Evolutionary conservation across 2,329 filamentous ascomycete genomes (phyloP).

Genomic region (Claviceps citrina): DNA sequence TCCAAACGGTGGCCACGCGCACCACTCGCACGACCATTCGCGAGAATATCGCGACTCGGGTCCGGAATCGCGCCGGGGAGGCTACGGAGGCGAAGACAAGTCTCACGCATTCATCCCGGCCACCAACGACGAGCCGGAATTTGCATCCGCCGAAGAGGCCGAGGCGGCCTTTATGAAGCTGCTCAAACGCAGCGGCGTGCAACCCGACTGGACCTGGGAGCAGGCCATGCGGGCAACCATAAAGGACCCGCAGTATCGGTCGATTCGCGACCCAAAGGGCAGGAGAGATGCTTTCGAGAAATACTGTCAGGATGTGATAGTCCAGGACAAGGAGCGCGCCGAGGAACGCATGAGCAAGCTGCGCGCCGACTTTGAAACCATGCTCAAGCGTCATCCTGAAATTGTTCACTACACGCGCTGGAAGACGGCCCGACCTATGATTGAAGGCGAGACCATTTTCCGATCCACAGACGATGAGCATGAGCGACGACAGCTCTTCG

Average conservation of each 20-base stretch:
- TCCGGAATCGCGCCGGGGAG: constrained; percentile 42
- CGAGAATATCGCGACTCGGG: constrained; percentile 25
- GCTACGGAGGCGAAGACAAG: constrained; percentile 39
- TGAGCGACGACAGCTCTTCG: constrained; percentile 79
- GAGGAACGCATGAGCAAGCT: constrained; percentile 87
- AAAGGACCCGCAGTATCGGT: constrained; percentile 82
- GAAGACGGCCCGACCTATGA: constrained; percentile 88
- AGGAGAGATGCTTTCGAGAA: constrained; percentile 86
- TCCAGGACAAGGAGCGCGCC: constrained; percentile 86
- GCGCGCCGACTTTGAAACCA: constrained; percentile 82
- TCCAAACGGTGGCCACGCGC: constrained; percentile 24
- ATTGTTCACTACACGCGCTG: constrained; percentile 95
- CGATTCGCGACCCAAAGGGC: constrained; percentile 83
- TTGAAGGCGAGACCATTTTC: constrained; percentile 91
- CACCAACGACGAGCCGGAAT: constrained; percentile 59
- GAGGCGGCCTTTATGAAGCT: constrained; percentile 88
- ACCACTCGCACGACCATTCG: constrained; percentile 22
- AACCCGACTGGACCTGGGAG: constrained; percentile 86
- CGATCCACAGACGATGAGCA: constrained; percentile 75
- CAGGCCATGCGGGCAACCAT: constrained; percentile 74
- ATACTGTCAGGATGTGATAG: constrained; percentile 76
- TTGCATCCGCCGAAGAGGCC: constrained; percentile 67
- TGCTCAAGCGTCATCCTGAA: constrained; percentile 91
- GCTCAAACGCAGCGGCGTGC: constrained; percentile 68
- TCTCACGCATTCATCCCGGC: constrained; percentile 46